phyloP scores from a whole-genome alignment of 306 rosid genomes.

The Fragaria ananassa region DNA sequence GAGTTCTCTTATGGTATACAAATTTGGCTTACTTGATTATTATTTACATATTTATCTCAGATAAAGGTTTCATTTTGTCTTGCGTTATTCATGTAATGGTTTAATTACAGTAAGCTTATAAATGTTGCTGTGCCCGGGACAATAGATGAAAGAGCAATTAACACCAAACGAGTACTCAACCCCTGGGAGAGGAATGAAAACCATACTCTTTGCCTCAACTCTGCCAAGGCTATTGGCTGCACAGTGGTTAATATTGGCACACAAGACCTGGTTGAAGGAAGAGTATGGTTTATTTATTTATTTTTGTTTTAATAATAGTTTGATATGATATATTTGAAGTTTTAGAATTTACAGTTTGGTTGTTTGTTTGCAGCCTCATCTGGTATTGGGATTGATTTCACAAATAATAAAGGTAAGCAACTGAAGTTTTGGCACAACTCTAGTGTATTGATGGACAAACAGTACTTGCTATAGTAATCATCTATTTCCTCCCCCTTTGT shows the following conservation, averaged over 20 bases:
- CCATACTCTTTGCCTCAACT: slow-evolving; percentile 94
- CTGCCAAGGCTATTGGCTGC: slow-evolving; percentile 99
- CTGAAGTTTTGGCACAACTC: slow-evolving; percentile 19
- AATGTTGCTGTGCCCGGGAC: slow-evolving; percentile 99
- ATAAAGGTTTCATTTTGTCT: slow-evolving; percentile 20
- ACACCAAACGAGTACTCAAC: slow-evolving; percentile 55
- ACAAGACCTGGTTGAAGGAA: slow-evolving; percentile 92
- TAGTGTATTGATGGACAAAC: not conserved
- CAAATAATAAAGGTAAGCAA: slow-evolving; percentile 87
- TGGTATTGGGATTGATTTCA: slow-evolving; percentile 86
- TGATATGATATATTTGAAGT: not conserved
- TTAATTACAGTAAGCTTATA: slow-evolving; percentile 84
- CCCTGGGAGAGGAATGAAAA: slow-evolving; percentile 98
- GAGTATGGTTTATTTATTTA: slow-evolving; percentile 55
- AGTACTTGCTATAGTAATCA: slow-evolving; percentile 19
- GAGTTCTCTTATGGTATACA: slow-evolving; percentile 88
- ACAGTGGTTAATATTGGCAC: slow-evolving; percentile 92
- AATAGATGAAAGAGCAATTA: slow-evolving; percentile 92
- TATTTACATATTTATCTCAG: slow-evolving; percentile 14
- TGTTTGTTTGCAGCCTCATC: slow-evolving; percentile 77
- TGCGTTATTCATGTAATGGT: slow-evolving; percentile 25
- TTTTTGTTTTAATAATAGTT: slow-evolving; percentile 5
- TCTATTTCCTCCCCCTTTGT: slow-evolving; percentile 11
- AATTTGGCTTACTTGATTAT: slow-evolving; percentile 34
- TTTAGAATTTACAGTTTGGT: slow-evolving; percentile 24